A percentile compares a stretch with the other conserved stretches of the same genome.
Evolutionary conservation across 257 asterid genomes (phyloP).

Genomic region (Petrea volubilis): DNA sequence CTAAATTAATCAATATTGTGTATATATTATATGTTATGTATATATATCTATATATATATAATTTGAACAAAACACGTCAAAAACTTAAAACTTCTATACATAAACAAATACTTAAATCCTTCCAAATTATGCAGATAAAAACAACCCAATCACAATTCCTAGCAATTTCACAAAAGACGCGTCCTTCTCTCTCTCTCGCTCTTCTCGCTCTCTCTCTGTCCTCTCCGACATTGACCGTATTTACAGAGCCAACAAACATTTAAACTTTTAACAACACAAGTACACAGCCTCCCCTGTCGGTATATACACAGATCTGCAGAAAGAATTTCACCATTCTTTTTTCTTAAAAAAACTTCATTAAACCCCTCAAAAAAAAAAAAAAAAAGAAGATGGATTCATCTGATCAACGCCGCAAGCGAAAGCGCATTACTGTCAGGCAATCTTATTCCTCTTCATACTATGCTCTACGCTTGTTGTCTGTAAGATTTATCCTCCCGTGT

Average conservation of each 20-base stretch:
- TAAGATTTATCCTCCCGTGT: conserved; percentile 56
- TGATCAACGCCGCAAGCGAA: conserved; percentile 81
- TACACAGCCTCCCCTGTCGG: conserved; percentile 44
- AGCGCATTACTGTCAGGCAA: conserved; percentile 44
- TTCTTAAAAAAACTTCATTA: not conserved
- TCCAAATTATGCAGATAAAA: not conserved
- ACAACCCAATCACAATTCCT: not conserved
- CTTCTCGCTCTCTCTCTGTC: conserved; percentile 15
- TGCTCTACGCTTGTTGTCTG: conserved; percentile 36
- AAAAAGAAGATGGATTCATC: conserved; percentile 57
- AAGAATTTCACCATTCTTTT: conserved; percentile 12
- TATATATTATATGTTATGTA: too few species aligned
- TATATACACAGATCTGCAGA: conserved; percentile 34
- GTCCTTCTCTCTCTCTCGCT: not conserved
- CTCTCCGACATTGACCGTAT: conserved; percentile 48
- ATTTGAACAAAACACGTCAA: too few species aligned
- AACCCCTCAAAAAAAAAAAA: not conserved
- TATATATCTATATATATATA: too few species aligned
- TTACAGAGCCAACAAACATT: conserved; percentile 26
- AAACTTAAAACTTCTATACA: too few species aligned
- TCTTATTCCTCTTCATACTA: conserved; percentile 30
- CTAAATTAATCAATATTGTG: too few species aligned
- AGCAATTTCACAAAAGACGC: conserved; percentile 24
- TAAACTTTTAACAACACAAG: not conserved
- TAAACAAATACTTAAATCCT: too few species aligned